Evolutionary conservation across 768 basidiomycete genomes (phyloP).

Genomic region (Lactifluus rugatus): DNA sequence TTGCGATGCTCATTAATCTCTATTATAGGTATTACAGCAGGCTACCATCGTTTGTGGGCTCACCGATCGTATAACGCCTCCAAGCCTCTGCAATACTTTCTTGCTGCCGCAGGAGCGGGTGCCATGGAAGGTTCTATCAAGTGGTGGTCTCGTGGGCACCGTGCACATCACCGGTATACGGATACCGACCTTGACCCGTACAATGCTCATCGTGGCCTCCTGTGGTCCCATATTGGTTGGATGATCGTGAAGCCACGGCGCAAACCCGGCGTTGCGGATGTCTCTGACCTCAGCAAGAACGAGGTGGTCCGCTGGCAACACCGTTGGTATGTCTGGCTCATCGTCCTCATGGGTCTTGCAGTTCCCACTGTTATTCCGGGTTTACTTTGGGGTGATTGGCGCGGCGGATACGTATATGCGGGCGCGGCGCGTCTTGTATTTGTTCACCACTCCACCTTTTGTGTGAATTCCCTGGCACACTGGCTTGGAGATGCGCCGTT

Average conservation of each 20-base stretch:
- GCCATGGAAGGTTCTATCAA: constrained; percentile 95
- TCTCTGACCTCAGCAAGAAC: constrained; percentile 77
- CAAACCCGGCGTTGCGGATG: constrained; percentile 83
- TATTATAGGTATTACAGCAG: constrained; percentile 67
- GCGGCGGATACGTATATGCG: constrained; percentile 81
- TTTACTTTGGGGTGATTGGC: constrained; percentile 75
- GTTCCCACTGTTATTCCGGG: constrained; percentile 74
- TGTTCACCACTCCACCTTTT: constrained; percentile 93
- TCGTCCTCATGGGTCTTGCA: constrained; percentile 60
- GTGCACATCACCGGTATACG: constrained; percentile 94
- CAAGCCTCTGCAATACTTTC: constrained; percentile 70
- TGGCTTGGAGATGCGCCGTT: constrained; percentile 92
- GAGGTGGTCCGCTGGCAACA: constrained; percentile 83
- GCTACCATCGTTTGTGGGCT: constrained; percentile 97
- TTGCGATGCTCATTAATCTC: neutral
- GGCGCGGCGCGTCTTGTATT: constrained; percentile 69
- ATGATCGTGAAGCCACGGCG: constrained; percentile 88
- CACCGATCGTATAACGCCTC: constrained; percentile 94
- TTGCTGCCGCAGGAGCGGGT: constrained; percentile 80
- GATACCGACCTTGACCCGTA: constrained; percentile 97
- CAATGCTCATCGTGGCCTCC: constrained; percentile 82
- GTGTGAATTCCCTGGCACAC: constrained; percentile 93
- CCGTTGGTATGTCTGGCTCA: constrained; percentile 59
- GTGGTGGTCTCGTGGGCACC: constrained; percentile 98
- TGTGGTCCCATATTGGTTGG: constrained; percentile 85